Evolutionary conservation across 805 yeast genomes (phyloP).

Genomic region (Teunomyces funiuensis): DNA sequence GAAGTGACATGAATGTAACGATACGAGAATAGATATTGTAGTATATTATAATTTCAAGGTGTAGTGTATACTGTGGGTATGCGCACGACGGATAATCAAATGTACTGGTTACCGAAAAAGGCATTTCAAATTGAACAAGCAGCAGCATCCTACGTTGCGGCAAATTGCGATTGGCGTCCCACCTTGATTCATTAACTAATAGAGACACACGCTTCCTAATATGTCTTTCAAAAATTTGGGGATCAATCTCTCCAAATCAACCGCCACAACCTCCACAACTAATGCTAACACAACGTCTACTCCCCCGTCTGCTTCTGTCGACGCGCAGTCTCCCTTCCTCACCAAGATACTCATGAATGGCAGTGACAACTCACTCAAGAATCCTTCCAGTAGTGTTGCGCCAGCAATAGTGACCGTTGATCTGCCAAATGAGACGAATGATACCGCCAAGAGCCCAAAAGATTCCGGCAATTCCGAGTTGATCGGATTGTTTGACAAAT

Average conservation of each 20-base stretch:
- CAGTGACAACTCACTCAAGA: background rate
- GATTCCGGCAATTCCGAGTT: slow-evolving; percentile 15
- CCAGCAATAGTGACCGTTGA: slow-evolving; percentile 23
- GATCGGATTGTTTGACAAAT: slow-evolving; percentile 36
- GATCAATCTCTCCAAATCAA: slow-evolving; percentile 38
- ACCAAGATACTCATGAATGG: slow-evolving; percentile 16
- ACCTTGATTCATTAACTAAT: background rate
- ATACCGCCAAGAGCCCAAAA: background rate
- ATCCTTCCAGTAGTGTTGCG: slow-evolving; percentile 15
- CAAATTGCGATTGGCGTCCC: background rate
- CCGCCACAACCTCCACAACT: slow-evolving; percentile 44
- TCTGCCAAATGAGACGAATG: slow-evolving; percentile 6
- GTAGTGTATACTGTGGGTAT: background rate
- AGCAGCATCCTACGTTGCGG: background rate
- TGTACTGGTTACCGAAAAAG: background rate
- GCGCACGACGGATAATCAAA: slow-evolving; percentile 1
- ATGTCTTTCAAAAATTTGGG: slow-evolving; percentile 31
- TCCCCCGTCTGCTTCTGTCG: slow-evolving; percentile 12
- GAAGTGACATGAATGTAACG: slow-evolving; percentile 9
- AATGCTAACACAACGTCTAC: slow-evolving; percentile 28
- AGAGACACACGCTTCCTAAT: no score
- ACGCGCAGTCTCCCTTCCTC: slow-evolving; percentile 18
- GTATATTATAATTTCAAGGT: background rate
- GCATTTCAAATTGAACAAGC: background rate
- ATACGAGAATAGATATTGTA: slow-evolving; percentile 7